Base-by-base conservation (phyloP, 2,329 filamentous ascomycete species). In the Xylariaceae sp. region DNA sequence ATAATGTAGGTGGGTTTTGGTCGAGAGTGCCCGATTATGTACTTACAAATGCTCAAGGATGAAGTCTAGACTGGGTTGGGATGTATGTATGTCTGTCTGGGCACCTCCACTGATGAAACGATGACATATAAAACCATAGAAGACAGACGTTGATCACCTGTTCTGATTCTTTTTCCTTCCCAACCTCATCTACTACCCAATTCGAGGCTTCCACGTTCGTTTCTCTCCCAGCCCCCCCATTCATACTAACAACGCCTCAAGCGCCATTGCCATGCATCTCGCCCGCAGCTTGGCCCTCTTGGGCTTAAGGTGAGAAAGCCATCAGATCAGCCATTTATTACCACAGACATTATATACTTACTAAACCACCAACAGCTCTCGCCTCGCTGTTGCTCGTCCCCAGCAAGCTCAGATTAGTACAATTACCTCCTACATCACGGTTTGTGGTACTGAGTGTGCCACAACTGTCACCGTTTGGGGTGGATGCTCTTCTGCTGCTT, bases 401-500 rank as follows among this genome's bases (percentile, higher is more conserved):
- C 56, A 57, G 23, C 47, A 53, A 32, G 42, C 47, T 5, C 48
- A 51, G 34, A 29, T 42, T 19, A 42, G 21, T 10, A 59, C 54
- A 5, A 56, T 59, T 34, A 61, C 56, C 2, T 43, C 50, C 3
- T 59, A 54, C 6, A 52, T 62, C 8, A 63, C 60, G 11, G 52
- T 53, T 17, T 64, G 60, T 40, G 60, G 52, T 10, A 19, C n/a
- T 25, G 47, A 45, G 17, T 64, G 61, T 40, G 58, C 54, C 2
- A 57, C 59, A 3, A 62, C 58, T 8, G 54, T 59, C 12, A 64
- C 62, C 14, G 52, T 63, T 12, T 55, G 45, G 42, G 43, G 48
- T 10, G 54, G 49, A 34, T 64, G 62, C 29, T 54, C 57, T 29
- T 53, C 56, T 25, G 44, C 39, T 27, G 49, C 40, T 25, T 49